Base-by-base conservation (phyloP, 2,329 filamentous ascomycete genomes). In the Xylaria sp. region DNA sequence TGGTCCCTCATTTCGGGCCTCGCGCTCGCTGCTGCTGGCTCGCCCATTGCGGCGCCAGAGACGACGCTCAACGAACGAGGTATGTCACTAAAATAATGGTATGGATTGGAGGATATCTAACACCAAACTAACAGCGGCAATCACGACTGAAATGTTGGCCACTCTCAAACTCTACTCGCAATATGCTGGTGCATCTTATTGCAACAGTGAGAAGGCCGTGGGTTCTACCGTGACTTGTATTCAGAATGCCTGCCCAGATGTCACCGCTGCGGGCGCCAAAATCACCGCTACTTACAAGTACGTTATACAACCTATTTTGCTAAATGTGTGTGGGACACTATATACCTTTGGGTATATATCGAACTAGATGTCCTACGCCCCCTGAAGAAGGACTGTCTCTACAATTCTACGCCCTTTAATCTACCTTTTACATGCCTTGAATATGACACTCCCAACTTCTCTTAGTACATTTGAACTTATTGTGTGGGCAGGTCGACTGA, bases 111-210 rank as follows among this genome's bases (percentile, higher is more conserved):
- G 4, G 51, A 45, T 60, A 27, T 27, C 66, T 67, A 69, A 71
- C 21, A 53, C 68, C 3, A 74, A 82, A 56, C 78, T 78, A 7
- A 42, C 70, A 2, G 68, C 59, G 32, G 7, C 60, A 8, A 14
- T 74, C 8, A 75, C 83, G 39, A 74, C 84, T 14, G 70, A 71
- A 67, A 64, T 54, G 64, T 12, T 68, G n/a, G 2, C 32, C 8
- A 79, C 79, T 64, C 79, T 88, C 69, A 74, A 81, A 60, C 84
- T 85, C 74, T 88, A 82, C 71, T 79, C 82, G 34, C 82, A 89
- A 76, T 86, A 86, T 71, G 78, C 86, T 3, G 82, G 79, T 1
- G 84, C 86, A 3, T 79, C 83, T 2, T 87, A 87, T 77, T 89
- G 87, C 80, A 88, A 88, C 77, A 81, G 76, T 61, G 75, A 82